phyloP scores from a whole-genome alignment of 192 early-diverging fungal species.

The Coemansia sp. region DNA sequence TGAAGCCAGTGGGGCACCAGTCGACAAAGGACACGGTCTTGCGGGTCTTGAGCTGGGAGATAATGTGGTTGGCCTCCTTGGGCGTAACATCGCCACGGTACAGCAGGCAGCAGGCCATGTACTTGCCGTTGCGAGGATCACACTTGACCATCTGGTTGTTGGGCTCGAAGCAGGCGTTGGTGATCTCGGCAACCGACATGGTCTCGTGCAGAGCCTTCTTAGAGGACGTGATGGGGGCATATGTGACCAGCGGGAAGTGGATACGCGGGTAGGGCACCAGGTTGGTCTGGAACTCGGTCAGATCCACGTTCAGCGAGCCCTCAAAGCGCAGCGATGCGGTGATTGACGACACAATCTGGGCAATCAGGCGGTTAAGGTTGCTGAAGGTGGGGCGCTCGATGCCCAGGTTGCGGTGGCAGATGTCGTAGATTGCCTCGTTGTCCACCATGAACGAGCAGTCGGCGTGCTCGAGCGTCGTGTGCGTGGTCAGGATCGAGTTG shows the following conservation, averaged over 20 bases:
- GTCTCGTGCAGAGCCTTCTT: conserved; percentile 98
- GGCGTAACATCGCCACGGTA: conserved; percentile 99
- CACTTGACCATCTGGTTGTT: conserved; percentile 99
- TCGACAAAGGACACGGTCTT: conserved; percentile 97
- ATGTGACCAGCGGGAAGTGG: conserved; percentile 97
- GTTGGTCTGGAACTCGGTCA: conserved; percentile 99
- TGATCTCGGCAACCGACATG: conserved; percentile 93
- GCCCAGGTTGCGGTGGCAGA: conserved; percentile 97
- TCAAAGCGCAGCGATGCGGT: conserved; percentile 98
- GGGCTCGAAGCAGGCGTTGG: conserved; percentile 95
- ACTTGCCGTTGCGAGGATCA: conserved; percentile 95
- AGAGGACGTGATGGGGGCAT: conserved; percentile 91
- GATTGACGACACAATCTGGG: conserved; percentile 99
- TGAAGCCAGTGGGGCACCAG: conserved; percentile 99
- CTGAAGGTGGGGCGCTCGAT: conserved; percentile 95
- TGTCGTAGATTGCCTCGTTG: conserved; percentile 99
- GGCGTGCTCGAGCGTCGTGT: conserved; percentile 97
- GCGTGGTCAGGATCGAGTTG: conserved; percentile 99
- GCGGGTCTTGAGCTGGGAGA: conserved; percentile 90
- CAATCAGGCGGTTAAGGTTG: conserved; percentile 96
- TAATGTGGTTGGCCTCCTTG: conserved; percentile 94
- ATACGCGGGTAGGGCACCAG: conserved; percentile 99
- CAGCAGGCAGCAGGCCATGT: conserved; percentile 98
- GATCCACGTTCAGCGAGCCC: conserved; percentile 97
- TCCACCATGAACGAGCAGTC: conserved; percentile 99